Conservation (phyloP, 208 protist species). For the Angomonas ambiguus region DNA sequence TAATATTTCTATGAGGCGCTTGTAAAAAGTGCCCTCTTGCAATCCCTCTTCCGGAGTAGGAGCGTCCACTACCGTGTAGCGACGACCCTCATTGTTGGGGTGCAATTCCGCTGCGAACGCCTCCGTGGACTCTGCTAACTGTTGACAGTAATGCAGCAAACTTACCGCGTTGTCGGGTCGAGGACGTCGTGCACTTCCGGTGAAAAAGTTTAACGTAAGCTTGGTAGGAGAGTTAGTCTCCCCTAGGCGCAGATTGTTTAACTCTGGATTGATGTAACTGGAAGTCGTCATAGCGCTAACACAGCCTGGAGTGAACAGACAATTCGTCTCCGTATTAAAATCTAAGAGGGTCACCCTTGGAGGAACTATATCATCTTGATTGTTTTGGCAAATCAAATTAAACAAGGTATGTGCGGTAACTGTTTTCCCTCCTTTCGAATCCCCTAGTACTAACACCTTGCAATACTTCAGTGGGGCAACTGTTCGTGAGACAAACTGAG, state of each 20-base stretch:
- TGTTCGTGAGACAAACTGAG: constrained; percentile 55
- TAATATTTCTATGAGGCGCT: constrained; percentile 61
- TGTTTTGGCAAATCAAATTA: constrained; percentile 46
- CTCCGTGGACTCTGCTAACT: constrained; percentile 45
- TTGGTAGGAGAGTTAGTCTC: constrained; percentile 32
- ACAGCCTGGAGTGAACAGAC: constrained; percentile 60
- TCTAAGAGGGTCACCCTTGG: constrained; percentile 40
- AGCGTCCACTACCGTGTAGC: constrained; percentile 65
- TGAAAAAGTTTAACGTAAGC: constrained; percentile 55
- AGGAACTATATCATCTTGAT: background rate
- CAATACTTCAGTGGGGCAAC: constrained; percentile 23
- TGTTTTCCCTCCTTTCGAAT: constrained; percentile 48
- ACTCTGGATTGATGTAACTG: constrained; percentile 12
- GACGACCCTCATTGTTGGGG: constrained; percentile 5
- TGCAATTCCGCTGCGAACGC: constrained; percentile 37
- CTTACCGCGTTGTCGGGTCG: constrained; percentile 24
- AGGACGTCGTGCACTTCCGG: constrained; percentile 38
- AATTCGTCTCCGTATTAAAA: constrained; percentile 73
- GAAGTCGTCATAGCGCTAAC: constrained; percentile 34
- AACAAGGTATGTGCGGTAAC: constrained; percentile 66
- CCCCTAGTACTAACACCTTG: constrained; percentile 69
- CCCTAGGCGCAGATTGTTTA: constrained; percentile 40
- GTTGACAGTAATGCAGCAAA: constrained; percentile 55
- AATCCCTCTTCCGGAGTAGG: constrained; percentile 48
- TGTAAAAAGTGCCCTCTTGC: constrained; percentile 66